phyloP scores from a whole-genome alignment of 768 basidiomycete genomes.

The Mycena metata region DNA sequence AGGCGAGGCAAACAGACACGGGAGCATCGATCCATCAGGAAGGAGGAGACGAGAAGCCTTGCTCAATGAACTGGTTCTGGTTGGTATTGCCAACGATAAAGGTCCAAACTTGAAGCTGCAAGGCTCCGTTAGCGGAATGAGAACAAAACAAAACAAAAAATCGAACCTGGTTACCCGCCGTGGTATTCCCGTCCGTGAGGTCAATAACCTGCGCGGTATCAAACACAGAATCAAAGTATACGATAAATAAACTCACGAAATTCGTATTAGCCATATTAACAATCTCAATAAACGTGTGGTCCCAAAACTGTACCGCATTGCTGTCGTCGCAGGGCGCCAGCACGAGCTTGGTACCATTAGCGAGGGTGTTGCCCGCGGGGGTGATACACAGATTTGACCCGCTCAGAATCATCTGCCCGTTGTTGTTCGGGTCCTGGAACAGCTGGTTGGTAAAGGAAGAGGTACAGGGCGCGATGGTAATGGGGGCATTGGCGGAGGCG shows the following conservation, averaged over 20 bases:
- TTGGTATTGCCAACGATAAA: constrained; percentile 17
- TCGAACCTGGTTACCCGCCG: constrained; percentile 17
- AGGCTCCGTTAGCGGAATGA: constrained; percentile 10
- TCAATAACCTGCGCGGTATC: constrained; percentile 14
- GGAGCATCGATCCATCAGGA: constrained; percentile 12
- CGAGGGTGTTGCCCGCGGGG: constrained; percentile 11
- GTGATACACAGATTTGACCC: constrained; percentile 17
- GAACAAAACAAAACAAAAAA: constrained; percentile 5
- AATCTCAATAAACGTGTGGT: constrained; percentile 3
- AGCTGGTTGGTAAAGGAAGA: constrained; percentile 10
- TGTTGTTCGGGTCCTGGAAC: constrained; percentile 17
- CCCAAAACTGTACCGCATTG: constrained; percentile 19
- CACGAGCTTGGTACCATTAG: constrained; percentile 19
- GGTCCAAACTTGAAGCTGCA: constrained; percentile 19
- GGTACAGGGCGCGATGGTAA: constrained; percentile 17
- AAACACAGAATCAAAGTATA: constrained; percentile 17
- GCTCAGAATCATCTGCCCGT: constrained; percentile 19
- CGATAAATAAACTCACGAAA: constrained; percentile 21
- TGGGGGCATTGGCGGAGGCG: constrained; percentile 15
- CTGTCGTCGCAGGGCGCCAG: constrained; percentile 17
- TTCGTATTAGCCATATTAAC: constrained; percentile 16
- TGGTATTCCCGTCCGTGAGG: constrained; percentile 18
- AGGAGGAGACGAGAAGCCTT: constrained; percentile 15
- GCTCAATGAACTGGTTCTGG: constrained; percentile 16
- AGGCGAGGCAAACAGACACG: constrained; percentile 12